Base-by-base conservation (phyloP, 768 basidiomycete species). In the Russula abietina region DNA sequence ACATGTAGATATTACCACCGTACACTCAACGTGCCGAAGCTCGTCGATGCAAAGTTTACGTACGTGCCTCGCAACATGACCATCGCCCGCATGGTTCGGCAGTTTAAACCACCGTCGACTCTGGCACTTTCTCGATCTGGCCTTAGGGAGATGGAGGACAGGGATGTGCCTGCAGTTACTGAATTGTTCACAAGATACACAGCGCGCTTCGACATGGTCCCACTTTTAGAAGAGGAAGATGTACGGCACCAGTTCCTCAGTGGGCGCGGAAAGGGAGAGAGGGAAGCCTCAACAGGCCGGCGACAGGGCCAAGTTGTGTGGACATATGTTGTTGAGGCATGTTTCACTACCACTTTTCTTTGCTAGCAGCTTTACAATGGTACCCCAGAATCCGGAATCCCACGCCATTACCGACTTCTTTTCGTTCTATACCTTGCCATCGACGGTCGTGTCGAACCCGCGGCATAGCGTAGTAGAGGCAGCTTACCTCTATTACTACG, bases 401-500 rank as follows among this genome's bases (percentile, higher is more conserved):
- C 84, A 88, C 62, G 81, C 81, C 65, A 87, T 99, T 69, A 98
- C 96, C 2, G 97, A 99, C 75, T 90, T 95, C 71, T 88, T 98
- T 75, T 95, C 96, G 10, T 96, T 98, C 78, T 99, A 97, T 74
- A 91, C 91, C 16, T 84, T 99, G 26, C 96, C 97, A 0, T 98
- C 96, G 5, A 90, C 93, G 1, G 86, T 98, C 64, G 92, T 98
- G 71, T 81, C 84, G 57, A 85, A 84, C 67, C 65, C 79, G n/a
- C 89, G 86, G 67, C 76, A 93, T 71, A 79, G 81, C 22, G 69
- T 84, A 32, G 82, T 99, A 45, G 87, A 99, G 68, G 96, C 95
- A 0, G 96, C 93, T 12, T 99, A 98, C 75, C 79, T 98, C 26
- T 98, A 84, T 74, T 98, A 98, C 76, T 98, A 98, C 70, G 97